These are phyloP conservation scores for Triadica sebifera DNA, from an alignment of 345 rosid genomes.

Conservation along the genomic window DNA sequence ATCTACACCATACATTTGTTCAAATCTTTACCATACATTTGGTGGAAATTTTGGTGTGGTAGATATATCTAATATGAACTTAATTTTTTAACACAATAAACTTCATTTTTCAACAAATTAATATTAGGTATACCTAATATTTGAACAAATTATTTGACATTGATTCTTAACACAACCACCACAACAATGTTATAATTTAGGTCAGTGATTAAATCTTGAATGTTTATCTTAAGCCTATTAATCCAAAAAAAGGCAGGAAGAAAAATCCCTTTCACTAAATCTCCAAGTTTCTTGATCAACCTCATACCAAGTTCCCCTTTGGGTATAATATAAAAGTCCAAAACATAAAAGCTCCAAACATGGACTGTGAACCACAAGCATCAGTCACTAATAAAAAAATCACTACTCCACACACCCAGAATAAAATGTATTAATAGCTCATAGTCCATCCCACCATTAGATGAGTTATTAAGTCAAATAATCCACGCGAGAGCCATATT, in stretches of 20 bases:
- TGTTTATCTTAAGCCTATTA: not conserved
- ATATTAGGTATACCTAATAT: no score
- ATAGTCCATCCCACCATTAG: constrained; percentile 22
- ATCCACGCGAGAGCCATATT: constrained; percentile 39
- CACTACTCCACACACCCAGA: constrained; percentile 10
- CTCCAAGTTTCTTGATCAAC: constrained; percentile 2
- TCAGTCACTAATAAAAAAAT: constrained; percentile 13
- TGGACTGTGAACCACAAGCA: constrained; percentile 20
- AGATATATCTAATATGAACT: no score
- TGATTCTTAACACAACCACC: no score
- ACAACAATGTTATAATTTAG: not conserved
- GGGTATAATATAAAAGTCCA: constrained; percentile 21
- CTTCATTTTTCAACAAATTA: no score
- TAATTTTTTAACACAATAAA: no score
- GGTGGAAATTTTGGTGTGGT: no score
- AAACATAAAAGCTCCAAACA: constrained; percentile 21
- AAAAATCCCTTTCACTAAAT: constrained; percentile 1
- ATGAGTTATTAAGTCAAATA: constrained; percentile 18
- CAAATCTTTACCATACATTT: no score
- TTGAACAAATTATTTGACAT: no score
- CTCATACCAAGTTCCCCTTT: constrained; percentile 11
- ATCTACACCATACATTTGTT: no score
- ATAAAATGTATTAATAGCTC: constrained; percentile 8
- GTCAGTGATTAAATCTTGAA: not conserved
- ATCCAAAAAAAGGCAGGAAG: constrained; percentile 15